These are phyloP conservation scores for Diddensiella santjacobensis DNA, from an alignment of 805 yeast genomes.

Conservation along the genomic window DNA sequence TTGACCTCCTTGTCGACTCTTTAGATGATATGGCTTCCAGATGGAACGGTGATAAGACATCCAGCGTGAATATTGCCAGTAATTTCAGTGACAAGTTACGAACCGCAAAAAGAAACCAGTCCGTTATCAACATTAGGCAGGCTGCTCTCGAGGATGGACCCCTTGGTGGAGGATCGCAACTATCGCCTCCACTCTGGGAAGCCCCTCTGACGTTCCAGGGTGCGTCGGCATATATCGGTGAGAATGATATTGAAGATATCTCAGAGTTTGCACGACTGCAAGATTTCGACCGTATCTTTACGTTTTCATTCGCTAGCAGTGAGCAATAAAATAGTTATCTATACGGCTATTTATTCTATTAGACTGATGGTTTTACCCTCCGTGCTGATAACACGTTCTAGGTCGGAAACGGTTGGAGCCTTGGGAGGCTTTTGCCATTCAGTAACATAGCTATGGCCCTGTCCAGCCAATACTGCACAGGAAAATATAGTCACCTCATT, in stretches of 20 bases:
- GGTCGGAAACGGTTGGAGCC: background rate
- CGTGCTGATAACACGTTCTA: background rate
- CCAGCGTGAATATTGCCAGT: conserved; percentile 8
- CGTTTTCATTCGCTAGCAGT: background rate
- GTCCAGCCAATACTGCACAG: conserved; percentile 11
- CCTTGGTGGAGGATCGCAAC: background rate
- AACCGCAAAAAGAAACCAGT: background rate
- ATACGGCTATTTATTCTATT: no score
- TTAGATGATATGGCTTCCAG: conserved; percentile 11
- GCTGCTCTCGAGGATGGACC: background rate
- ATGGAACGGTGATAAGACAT: conserved; percentile 8
- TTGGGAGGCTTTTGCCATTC: background rate
- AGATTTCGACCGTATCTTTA: background rate
- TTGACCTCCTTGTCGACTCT: conserved; percentile 4
- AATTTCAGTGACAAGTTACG: conserved; percentile 9
- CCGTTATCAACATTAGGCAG: background rate
- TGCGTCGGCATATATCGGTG: background rate
- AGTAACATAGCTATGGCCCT: background rate
- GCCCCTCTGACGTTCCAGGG: background rate
- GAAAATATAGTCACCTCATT: conserved; percentile 7
- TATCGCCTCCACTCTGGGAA: background rate
- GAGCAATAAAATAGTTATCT: background rate
- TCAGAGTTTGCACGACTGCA: background rate
- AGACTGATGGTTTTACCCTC: background rate
- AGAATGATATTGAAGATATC: background rate